A percentile compares a stretch with the other conserved stretches of the same genome.
These are phyloP conservation scores for Entomortierella beljakovae DNA, from an alignment of 192 early-diverging fungal genomes.

Conservation along the genomic window DNA sequence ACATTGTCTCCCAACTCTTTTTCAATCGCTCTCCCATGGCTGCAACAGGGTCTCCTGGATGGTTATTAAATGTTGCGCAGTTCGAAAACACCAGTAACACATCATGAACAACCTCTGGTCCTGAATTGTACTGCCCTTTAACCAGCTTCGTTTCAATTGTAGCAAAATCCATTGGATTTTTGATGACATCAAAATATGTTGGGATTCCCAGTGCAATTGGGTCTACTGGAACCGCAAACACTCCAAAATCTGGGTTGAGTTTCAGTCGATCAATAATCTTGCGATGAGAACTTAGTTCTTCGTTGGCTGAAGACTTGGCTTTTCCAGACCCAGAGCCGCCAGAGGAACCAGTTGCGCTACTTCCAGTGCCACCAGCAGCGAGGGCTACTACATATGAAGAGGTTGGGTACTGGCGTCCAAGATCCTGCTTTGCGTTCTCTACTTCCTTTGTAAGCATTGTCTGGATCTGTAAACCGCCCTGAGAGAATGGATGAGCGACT, in stretches of 20 bases:
- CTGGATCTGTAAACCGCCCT: conserved; percentile 38
- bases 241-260: conserved; percentile 57
- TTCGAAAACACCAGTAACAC: conserved; percentile 77
- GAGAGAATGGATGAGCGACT: conserved; percentile 45
- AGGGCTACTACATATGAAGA: conserved; percentile 11
- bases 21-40: conserved; percentile 69
- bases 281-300: conserved; percentile 35
- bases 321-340: conserved; percentile 12
- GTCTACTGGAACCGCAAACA: conserved; percentile 75
- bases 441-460: conserved; percentile 40
- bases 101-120: conserved; percentile 58
- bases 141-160: conserved; percentile 63
- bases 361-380: not conserved
- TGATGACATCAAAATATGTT: conserved; percentile 76
- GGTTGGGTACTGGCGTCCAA: conserved; percentile 27
- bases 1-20: conserved; percentile 45
- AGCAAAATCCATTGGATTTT: conserved; percentile 79
- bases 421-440: conserved; percentile 47
- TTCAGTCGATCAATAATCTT: conserved; percentile 46
- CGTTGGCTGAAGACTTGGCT: conserved; percentile 12
- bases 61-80: conserved; percentile 77
- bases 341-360: not conserved
- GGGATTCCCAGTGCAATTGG: conserved; percentile 74
- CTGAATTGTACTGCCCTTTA: conserved; percentile 42
- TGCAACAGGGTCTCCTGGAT: conserved; percentile 65